Conservation (phyloP, 192 early-diverging fungal species). For the Backusella australiensis region DNA sequence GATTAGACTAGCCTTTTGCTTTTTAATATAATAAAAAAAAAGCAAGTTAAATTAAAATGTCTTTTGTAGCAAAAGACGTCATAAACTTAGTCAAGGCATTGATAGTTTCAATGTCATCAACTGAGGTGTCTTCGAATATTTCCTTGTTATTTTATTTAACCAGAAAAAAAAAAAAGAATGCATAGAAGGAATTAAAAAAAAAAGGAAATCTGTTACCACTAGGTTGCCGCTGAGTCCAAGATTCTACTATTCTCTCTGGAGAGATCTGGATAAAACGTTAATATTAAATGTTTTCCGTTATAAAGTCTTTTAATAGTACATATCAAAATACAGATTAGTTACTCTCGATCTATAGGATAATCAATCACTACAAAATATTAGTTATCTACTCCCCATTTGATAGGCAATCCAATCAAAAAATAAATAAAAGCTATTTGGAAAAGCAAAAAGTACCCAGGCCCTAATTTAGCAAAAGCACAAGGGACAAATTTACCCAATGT, state of each 20-base stretch:
- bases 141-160: no score
- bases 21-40: background rate
- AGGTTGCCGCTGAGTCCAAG: no score
- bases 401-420: background rate
- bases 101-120: no score
- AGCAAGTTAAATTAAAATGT: background rate
- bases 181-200: no score
- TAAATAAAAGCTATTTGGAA: background rate
- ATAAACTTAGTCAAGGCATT: no score
- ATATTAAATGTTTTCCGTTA: background rate
- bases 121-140: no score
- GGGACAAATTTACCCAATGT: conserved; percentile 6
- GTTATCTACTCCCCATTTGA: background rate
- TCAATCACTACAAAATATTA: background rate
- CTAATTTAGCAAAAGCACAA: conserved; percentile 9
- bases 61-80: no score
- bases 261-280: background rate
- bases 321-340: background rate
- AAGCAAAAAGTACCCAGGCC: conserved; percentile 3
- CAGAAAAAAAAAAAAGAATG: no score
- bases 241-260: no score
- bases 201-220: no score
- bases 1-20: background rate
- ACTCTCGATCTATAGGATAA: background rate
- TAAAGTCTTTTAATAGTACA: background rate